These are phyloP conservation scores for Sporothrix sp. DNA, from an alignment of 2,329 filamentous ascomycete species.

Conservation along the genomic window DNA sequence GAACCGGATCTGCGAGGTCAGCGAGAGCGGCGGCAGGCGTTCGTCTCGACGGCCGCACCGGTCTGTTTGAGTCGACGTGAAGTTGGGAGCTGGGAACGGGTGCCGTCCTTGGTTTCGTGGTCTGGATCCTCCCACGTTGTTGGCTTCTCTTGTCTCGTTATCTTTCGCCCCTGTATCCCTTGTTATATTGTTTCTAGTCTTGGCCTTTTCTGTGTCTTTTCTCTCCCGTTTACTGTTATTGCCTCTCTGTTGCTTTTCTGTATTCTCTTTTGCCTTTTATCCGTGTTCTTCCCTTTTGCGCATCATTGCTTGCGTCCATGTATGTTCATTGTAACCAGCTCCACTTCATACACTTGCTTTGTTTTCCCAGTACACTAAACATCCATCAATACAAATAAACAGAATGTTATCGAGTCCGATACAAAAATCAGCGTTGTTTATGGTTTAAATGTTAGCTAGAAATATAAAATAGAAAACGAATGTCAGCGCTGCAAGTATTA, in stretches of 20 bases:
- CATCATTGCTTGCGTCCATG: neutral
- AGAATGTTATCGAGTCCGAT: neutral
- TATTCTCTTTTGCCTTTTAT: neutral
- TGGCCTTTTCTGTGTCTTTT: neutral
- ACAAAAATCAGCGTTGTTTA: no score
- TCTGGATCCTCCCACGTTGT: no score
- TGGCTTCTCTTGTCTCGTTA: no score
- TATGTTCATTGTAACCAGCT: neutral
- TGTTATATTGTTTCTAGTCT: no score
- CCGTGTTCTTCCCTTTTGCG: neutral
- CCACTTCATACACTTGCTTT: neutral
- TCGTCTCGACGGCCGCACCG: no score
- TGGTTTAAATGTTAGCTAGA: no score
- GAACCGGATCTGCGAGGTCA: neutral
- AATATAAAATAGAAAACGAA: neutral
- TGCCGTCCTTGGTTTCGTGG: neutral
- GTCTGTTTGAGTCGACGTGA: no score
- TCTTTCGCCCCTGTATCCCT: no score
- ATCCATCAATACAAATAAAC: no score
- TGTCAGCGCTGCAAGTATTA: no score
- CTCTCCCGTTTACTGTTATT: neutral
- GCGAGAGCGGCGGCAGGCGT: neutral
- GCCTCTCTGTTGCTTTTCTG: neutral
- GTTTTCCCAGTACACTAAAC: neutral
- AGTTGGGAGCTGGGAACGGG: no score